Base-by-base conservation (phyloP, 441 rosid genomes). In the Isatis lusitanica region DNA sequence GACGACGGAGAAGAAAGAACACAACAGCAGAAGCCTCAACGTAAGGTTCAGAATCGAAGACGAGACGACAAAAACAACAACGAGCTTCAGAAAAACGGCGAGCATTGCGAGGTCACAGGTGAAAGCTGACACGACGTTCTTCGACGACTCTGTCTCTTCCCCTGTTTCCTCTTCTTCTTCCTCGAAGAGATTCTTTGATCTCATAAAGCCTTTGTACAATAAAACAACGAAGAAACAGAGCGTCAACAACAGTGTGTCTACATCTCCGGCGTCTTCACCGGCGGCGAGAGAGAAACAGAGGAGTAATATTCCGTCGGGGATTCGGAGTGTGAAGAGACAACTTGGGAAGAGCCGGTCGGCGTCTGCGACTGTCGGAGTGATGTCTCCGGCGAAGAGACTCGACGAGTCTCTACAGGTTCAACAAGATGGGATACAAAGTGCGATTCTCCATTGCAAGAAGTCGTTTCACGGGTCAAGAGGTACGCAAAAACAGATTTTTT, bases 331-430 rank as follows among this genome's bases (percentile, higher is more conserved):
- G 35, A 58, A 63, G 61, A 82, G 81, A 81, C 89, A 89, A 10
- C 80, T 94, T 50, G 88, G 89, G 9, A 89, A 94, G 80, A 92
- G 97, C 69, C 81, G 85, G 43, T 92, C 96, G 21, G 82, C 85
- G 6, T 80, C 89, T 26, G 79, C 88, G 18, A 9, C 79, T 0
- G 24, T 75, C 44, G 81, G 72, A 35, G 50, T 3, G 3, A 59
- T 79, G 69, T 81, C 85, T 16, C 85, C 87, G 80, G 79, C 13
- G 33, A 78, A 52, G n/a, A 83, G 83, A 62, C 81, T 83, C 7
- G 88, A 89, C 4, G 89, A 87, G 66, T 84, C 91, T n/a, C 74
- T 89, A 47, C 53, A 79, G 9, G 79, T 82, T 7, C 91, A 87
- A 57, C 78, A 87, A 60, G 94, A 89, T 75, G 88, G 88, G 67